A percentile compares a stretch with the other conserved stretches of the same genome.
Conservation (phyloP, 192 early-diverging fungal genomes). For the Cetraspora pellucida region DNA sequence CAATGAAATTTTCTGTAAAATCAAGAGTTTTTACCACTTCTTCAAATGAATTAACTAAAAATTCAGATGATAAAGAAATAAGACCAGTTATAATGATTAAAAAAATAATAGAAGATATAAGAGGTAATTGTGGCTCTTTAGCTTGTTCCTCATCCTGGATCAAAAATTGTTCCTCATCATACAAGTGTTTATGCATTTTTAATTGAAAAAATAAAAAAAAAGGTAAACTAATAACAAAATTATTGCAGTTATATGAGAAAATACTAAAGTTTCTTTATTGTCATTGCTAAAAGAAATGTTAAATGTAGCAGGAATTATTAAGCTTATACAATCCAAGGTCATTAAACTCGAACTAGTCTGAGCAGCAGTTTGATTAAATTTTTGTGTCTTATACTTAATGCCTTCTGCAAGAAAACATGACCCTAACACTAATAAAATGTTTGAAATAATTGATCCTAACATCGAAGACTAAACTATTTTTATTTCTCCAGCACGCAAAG, state of each 20-base stretch:
- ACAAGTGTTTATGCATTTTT: neutral
- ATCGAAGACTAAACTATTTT: constrained; percentile 86
- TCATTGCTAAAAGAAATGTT: neutral
- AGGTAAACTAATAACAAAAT: constrained; percentile 72
- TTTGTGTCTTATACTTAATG: constrained; percentile 70
- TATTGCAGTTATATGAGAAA: constrained; percentile 69
- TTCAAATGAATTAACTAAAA: constrained; percentile 81
- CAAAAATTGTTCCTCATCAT: neutral
- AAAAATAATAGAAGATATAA: constrained; percentile 33
- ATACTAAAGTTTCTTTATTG: constrained; percentile 49
- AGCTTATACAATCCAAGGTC: constrained; percentile 64
- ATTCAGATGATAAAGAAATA: constrained; percentile 78
- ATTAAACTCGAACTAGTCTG: constrained; percentile 71
- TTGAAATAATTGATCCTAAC: constrained; percentile 88
- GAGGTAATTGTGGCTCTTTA: constrained; percentile 63
- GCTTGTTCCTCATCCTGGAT: constrained; percentile 47
- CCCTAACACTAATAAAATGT: constrained; percentile 81
- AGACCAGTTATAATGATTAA: constrained; percentile 69
- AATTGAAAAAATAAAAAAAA: constrained; percentile 39
- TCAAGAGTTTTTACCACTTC: constrained; percentile 71
- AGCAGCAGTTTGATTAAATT: constrained; percentile 68
- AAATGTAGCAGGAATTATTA: constrained; percentile 72
- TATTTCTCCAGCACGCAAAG: constrained; percentile 74
- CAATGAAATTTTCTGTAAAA: constrained; percentile 83
- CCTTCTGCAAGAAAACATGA: constrained; percentile 87